Evolutionary conservation across 768 basidiomycete genomes (phyloP).

Genomic region (Mycena filopes): DNA sequence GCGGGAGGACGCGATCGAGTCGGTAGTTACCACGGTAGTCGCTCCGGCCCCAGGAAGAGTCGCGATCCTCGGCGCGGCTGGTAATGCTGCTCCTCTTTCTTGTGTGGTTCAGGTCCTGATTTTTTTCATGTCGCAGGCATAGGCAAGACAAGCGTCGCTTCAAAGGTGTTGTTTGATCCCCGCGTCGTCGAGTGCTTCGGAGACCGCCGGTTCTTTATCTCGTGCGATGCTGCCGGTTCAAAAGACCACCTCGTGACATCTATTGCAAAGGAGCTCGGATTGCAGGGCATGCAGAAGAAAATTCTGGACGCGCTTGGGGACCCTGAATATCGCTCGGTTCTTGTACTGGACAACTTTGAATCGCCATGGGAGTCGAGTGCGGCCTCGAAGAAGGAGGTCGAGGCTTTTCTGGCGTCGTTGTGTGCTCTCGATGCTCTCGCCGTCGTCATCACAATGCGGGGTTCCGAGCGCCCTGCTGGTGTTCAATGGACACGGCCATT

Average conservation of each 20-base stretch:
- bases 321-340: slow-evolving; percentile 16
- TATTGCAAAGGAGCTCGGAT: slow-evolving; percentile 27
- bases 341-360: slow-evolving; percentile 38
- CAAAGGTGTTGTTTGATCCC: slow-evolving; percentile 27
- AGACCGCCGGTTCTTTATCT: slow-evolving; percentile 27
- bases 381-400: slow-evolving; percentile 31
- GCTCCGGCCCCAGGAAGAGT: slow-evolving; percentile 24
- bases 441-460: slow-evolving; percentile 36
- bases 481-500: slow-evolving; percentile 36
- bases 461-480: slow-evolving; percentile 35
- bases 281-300: slow-evolving; percentile 34
- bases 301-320: slow-evolving; percentile 27
- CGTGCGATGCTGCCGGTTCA: slow-evolving; percentile 31
- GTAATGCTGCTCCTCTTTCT: slow-evolving; percentile 3
- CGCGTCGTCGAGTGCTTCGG: slow-evolving; percentile 30
- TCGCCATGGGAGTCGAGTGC: slow-evolving; percentile 33
- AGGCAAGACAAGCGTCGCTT: slow-evolving; percentile 34
- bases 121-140: slow-evolving; percentile 14
- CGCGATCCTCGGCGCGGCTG: slow-evolving; percentile 33
- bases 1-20: slow-evolving; percentile 21
- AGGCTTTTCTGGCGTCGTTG: slow-evolving; percentile 28
- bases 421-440: slow-evolving; percentile 29
- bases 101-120: not conserved
- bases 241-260: slow-evolving; percentile 33
- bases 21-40: slow-evolving; percentile 20